Evolutionary conservation across 2,329 filamentous ascomycete genomes (phyloP).

Genomic region (Fusarium concolor): DNA sequence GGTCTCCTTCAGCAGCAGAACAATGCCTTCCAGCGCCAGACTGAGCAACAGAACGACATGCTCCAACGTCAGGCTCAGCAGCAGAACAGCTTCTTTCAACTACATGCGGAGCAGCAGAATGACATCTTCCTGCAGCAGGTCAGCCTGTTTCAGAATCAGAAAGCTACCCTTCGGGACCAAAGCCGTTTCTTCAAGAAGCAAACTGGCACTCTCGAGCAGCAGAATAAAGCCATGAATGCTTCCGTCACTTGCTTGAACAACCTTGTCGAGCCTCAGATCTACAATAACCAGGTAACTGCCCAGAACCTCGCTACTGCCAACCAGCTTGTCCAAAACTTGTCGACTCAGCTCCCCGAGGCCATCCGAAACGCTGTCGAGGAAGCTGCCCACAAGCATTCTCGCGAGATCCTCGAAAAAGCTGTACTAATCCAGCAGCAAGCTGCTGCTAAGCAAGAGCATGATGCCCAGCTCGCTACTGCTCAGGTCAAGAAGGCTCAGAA

Average conservation of each 20-base stretch:
- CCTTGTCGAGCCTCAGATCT: slow-evolving; percentile 37
- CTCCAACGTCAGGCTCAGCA: neutral
- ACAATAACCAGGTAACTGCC: slow-evolving; percentile 31
- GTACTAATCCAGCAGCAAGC: slow-evolving; percentile 40
- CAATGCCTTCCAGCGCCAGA: neutral
- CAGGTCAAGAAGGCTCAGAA: neutral
- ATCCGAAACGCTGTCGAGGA: slow-evolving; percentile 44
- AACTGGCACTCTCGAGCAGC: slow-evolving; percentile 26
- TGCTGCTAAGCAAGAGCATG: slow-evolving; percentile 14
- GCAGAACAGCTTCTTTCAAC: neutral
- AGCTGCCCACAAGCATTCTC: slow-evolving; percentile 34
- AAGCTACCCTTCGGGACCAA: slow-evolving; percentile 3
- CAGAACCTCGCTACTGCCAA: slow-evolving; percentile 41
- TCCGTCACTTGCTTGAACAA: slow-evolving; percentile 28
- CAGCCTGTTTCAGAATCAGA: slow-evolving; percentile 2
- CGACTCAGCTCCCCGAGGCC: slow-evolving; percentile 43
- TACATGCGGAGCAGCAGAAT: neutral
- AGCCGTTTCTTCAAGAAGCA: slow-evolving; percentile 33
- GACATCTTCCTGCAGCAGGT: neutral
- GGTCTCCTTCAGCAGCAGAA: neutral
- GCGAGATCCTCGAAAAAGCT: slow-evolving; percentile 29
- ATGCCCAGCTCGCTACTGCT: neutral
- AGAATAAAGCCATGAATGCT: slow-evolving; percentile 42
- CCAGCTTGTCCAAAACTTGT: slow-evolving; percentile 42
- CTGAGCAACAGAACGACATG: neutral